phyloP scores from a whole-genome alignment of 2,329 filamentous ascomycete species.

The Esteya vermicola region DNA sequence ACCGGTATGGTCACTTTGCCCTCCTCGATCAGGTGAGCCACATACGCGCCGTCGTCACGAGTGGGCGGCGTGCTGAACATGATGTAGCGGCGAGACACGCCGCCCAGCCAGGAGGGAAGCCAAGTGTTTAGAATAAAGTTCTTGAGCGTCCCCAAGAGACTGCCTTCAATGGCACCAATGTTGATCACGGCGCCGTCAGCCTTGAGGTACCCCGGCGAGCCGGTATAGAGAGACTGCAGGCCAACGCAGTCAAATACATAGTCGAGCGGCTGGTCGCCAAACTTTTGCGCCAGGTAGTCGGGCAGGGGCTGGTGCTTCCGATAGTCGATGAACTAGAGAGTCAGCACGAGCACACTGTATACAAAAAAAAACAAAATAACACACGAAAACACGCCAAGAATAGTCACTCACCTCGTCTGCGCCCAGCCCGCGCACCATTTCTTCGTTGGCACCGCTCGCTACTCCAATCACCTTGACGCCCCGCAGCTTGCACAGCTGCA shows the following conservation, averaged over 20 bases:
- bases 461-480: conserved; percentile 27
- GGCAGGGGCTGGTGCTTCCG: conserved; percentile 20
- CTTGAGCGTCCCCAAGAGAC: conserved; percentile 4
- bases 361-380: too few relatives aligned
- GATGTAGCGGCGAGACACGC: conserved; percentile 15
- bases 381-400: too few relatives aligned
- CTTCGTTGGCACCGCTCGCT: conserved; percentile 29
- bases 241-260: conserved; percentile 34
- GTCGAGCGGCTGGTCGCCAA: conserved; percentile 19
- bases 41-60: conserved; percentile 12
- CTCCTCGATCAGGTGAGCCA: conserved; percentile 13
- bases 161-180: conserved; percentile 15
- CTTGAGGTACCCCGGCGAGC: conserved; percentile 24
- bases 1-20: conserved; percentile 10
- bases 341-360: too few relatives aligned
- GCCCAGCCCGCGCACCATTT: conserved; percentile 28
- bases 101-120: conserved; percentile 15
- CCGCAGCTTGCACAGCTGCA: conserved; percentile 27
- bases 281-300: conserved; percentile 17
- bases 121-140: background rate
- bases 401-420: conserved; percentile 28
- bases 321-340: conserved; percentile 24
- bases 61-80: conserved; percentile 15
- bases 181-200: conserved; percentile 19
- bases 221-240: conserved; percentile 26